Evolutionary conservation across 2,329 filamentous ascomycete species (phyloP).

Genomic region (Biscogniauxia marginata): DNA sequence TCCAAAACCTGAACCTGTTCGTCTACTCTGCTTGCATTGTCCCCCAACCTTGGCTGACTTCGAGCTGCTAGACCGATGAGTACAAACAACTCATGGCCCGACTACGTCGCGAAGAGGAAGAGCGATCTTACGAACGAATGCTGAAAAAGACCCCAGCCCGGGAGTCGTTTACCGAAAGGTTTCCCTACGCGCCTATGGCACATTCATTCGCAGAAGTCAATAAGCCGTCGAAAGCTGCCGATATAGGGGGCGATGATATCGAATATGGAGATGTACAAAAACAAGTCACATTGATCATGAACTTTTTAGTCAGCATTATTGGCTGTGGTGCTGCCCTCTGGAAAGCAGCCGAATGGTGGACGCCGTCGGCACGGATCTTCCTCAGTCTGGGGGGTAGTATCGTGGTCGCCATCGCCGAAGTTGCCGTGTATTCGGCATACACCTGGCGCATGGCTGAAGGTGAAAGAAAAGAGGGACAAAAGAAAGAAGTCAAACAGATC

Average conservation of each 20-base stretch:
- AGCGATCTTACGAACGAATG: slow-evolving; percentile 79
- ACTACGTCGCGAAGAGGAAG: slow-evolving; percentile 80
- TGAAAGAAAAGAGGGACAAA: slow-evolving; percentile 59
- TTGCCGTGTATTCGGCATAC: slow-evolving; percentile 74
- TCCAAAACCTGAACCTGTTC: slow-evolving; percentile 73
- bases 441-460: slow-evolving; percentile 69
- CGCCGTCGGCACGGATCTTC: slow-evolving; percentile 65
- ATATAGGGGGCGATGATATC: slow-evolving; percentile 59
- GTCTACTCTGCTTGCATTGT: slow-evolving; percentile 26
- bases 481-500: slow-evolving; percentile 66
- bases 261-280: slow-evolving; percentile 73
- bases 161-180: slow-evolving; percentile 61
- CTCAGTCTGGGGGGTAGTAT: slow-evolving; percentile 69
- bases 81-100: slow-evolving; percentile 87
- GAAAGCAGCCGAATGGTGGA: slow-evolving; percentile 77
- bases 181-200: slow-evolving; percentile 51
- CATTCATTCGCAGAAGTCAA: slow-evolving; percentile 57
- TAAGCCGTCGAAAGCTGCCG: slow-evolving; percentile 43
- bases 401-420: slow-evolving; percentile 71
- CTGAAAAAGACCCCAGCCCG: slow-evolving; percentile 55
- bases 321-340: slow-evolving; percentile 76
- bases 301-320: slow-evolving; percentile 83
- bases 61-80: slow-evolving; percentile 62
- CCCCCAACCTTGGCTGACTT: slow-evolving; percentile 4
- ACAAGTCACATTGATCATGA: slow-evolving; percentile 83